A percentile compares a stretch with the other conserved stretches of the same genome.
phyloP scores from a whole-genome alignment of 768 basidiomycete species.

The Amanita phalloides region DNA sequence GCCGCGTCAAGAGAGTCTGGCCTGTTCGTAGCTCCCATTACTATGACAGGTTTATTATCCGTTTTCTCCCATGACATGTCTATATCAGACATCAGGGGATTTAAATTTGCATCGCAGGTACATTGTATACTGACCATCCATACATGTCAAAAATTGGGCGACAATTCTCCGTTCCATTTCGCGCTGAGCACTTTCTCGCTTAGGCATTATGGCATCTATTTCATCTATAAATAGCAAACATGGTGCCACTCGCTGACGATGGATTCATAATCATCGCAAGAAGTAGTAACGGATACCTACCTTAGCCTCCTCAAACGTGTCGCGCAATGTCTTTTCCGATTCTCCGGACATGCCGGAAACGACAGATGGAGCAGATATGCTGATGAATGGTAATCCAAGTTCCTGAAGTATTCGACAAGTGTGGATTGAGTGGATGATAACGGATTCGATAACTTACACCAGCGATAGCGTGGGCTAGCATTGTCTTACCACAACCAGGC shows the following conservation, averaged over 20 bases:
- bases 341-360: slow-evolving; percentile 99
- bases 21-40: slow-evolving; percentile 94
- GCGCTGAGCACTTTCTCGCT: slow-evolving; percentile 93
- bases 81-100: slow-evolving; percentile 17
- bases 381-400: slow-evolving; percentile 87
- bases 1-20: slow-evolving; percentile 94
- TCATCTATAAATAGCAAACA: slow-evolving; percentile 96
- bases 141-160: slow-evolving; percentile 94
- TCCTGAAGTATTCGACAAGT: slow-evolving; percentile 41
- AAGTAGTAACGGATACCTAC: slow-evolving; percentile 25
- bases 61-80: slow-evolving; percentile 95
- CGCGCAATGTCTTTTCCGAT: slow-evolving; percentile 91
- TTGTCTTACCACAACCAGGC: slow-evolving; percentile 94
- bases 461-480: slow-evolving; percentile 90
- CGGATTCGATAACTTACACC: slow-evolving; percentile 47
- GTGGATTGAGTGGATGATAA: background rate
- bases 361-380: slow-evolving; percentile 88
- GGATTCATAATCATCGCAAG: background rate
- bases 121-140: slow-evolving; percentile 70
- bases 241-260: slow-evolving; percentile 67
- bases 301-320: slow-evolving; percentile 96
- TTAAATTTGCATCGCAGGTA: background rate
- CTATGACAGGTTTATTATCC: slow-evolving; percentile 84
- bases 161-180: slow-evolving; percentile 99
- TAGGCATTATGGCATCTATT: slow-evolving; percentile 96